Evolutionary conservation across 2,329 filamentous ascomycete genomes (phyloP).

Genomic region (Ophiognomonia clavigignenti-juglandacearum): DNA sequence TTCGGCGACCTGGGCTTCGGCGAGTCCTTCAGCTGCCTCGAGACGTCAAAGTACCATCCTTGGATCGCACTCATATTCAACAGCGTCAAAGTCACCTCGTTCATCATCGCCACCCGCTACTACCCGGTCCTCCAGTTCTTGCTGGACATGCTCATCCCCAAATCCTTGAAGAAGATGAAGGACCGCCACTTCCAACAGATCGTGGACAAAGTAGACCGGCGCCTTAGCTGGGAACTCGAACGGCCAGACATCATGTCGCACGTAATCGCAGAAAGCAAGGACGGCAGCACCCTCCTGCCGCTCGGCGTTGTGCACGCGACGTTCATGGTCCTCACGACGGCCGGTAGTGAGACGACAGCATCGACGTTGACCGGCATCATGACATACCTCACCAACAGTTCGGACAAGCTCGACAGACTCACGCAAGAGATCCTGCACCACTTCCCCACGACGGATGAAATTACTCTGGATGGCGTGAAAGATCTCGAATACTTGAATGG

Average conservation of each 20-base stretch:
- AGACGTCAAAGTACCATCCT: constrained; percentile 21
- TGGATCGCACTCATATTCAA: constrained; percentile 26
- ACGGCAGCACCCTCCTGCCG: constrained; percentile 16
- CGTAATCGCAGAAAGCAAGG: constrained; percentile 17
- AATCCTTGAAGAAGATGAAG: constrained; percentile 18
- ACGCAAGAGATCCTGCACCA: constrained; percentile 31
- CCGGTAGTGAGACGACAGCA: constrained; percentile 30
- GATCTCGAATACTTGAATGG: not conserved
- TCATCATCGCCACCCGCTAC: constrained; percentile 18
- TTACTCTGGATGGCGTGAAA: constrained; percentile 18
- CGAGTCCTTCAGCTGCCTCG: constrained; percentile 32
- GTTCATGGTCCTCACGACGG: constrained; percentile 24
- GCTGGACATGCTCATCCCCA: not conserved
- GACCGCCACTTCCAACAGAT: constrained; percentile 20
- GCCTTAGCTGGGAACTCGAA: constrained; percentile 23
- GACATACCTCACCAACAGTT: constrained; percentile 25
- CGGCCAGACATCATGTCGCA: constrained; percentile 26
- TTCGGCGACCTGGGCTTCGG: constrained; percentile 40
- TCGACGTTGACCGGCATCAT: constrained; percentile 23
- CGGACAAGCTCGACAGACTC: constrained; percentile 25
- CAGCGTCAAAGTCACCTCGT: constrained; percentile 21
- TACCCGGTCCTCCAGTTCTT: constrained; percentile 17
- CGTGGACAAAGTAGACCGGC: constrained; percentile 23
- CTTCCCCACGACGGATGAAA: constrained; percentile 30
- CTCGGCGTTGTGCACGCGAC: constrained; percentile 27